Evolutionary conservation across 352 stramenopile genomes (phyloP).

Genomic region (Globisporangium okanoganense): DNA sequence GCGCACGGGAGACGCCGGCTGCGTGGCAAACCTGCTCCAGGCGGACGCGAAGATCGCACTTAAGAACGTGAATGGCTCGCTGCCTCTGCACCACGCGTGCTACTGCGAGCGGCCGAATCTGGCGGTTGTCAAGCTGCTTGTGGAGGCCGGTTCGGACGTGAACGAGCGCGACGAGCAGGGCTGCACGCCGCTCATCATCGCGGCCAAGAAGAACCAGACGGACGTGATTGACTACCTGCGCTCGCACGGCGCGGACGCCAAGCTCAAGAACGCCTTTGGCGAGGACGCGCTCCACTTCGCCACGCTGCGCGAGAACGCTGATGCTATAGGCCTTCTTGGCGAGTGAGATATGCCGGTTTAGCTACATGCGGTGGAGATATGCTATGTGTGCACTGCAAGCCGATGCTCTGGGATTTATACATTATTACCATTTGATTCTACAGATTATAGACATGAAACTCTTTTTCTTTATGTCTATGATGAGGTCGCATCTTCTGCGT

Average conservation of each 20-base stretch:
- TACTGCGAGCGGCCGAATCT: slow-evolving; percentile 64
- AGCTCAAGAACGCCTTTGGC: slow-evolving; percentile 54
- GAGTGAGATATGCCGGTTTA: not conserved
- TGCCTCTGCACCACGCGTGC: slow-evolving; percentile 71
- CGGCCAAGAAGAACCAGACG: slow-evolving; percentile 71
- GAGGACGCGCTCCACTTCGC: slow-evolving; percentile 67
- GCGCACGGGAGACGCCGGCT: slow-evolving; percentile 40
- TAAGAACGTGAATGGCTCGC: slow-evolving; percentile 69
- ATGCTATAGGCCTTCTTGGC: slow-evolving; percentile 40
- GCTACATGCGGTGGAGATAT: not conserved
- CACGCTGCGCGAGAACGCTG: slow-evolving; percentile 49
- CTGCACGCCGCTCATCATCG: slow-evolving; percentile 63
- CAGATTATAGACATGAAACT: too few relatives aligned
- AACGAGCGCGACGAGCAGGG: slow-evolving; percentile 59
- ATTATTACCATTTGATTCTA: not conserved
- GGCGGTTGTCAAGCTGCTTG: slow-evolving; percentile 46
- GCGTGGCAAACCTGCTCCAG: slow-evolving; percentile 48
- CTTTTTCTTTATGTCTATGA: too few relatives aligned
- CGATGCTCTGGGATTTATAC: too few relatives aligned
- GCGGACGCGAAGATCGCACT: slow-evolving; percentile 37
- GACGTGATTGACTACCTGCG: slow-evolving; percentile 52
- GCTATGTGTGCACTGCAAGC: not conserved
- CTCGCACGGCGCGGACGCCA: slow-evolving; percentile 42
- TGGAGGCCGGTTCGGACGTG: slow-evolving; percentile 56
- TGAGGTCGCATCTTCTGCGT: not conserved